Evolutionary conservation across 345 rosid genomes (phyloP).

Genomic region (Aquilaria sinensis): DNA sequence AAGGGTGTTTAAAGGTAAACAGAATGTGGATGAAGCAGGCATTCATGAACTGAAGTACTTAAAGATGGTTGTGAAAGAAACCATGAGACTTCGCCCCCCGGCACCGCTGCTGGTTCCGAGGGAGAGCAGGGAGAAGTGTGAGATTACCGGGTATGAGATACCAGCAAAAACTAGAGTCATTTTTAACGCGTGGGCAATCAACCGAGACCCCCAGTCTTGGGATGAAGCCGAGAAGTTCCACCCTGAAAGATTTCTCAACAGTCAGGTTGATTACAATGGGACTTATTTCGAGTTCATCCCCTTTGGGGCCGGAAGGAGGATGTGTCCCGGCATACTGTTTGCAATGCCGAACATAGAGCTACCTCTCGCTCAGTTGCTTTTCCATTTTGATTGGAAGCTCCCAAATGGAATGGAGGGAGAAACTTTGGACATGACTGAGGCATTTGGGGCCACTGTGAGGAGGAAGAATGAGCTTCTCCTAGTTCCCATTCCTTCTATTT

Average conservation of each 20-base stretch:
- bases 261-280: neutral
- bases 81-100: too few relatives aligned
- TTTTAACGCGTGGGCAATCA: conserved; percentile 4
- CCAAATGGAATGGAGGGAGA: neutral
- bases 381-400: conserved; percentile 2
- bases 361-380: neutral
- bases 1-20: too few relatives aligned
- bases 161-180: neutral
- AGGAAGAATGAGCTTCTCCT: neutral
- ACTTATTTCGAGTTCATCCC: neutral
- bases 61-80: too few relatives aligned
- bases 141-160: too few relatives aligned
- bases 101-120: too few relatives aligned
- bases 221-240: conserved; percentile 5
- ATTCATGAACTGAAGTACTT: neutral
- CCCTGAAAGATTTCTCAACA: neutral
- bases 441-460: neutral
- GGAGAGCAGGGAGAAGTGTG: too few relatives aligned
- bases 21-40: too few relatives aligned
- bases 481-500: too few relatives aligned
- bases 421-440: neutral
- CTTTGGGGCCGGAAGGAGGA: conserved; percentile 8
- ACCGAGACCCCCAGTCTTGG: conserved; percentile 3
- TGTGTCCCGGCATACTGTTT: conserved; percentile 1
- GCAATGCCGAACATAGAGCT: neutral